Percentiles rank a stretch among this genome's conserved stretches.
phyloP scores from a whole-genome alignment of 2,329 filamentous ascomycete species.

The Calonectria pseudoturangicola region DNA sequence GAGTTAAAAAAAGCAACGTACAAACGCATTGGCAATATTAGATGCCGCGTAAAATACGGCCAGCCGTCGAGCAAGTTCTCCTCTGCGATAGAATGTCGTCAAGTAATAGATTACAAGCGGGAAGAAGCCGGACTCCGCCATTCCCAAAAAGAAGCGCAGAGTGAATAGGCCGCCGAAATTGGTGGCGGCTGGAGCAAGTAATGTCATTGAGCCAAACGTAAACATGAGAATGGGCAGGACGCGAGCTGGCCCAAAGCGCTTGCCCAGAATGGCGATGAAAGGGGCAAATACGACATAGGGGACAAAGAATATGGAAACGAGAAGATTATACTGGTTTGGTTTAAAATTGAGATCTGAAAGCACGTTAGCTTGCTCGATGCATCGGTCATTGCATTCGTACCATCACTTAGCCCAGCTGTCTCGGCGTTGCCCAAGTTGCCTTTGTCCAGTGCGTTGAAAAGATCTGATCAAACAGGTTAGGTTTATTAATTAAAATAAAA shows the following conservation, averaged over 20 bases:
- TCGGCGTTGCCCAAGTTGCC: conserved; percentile 72
- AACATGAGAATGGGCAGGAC: conserved; percentile 63
- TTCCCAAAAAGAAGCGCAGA: conserved; percentile 63
- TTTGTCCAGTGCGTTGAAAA: conserved; percentile 69
- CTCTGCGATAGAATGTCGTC: conserved; percentile 75
- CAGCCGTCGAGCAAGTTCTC: conserved; percentile 76
- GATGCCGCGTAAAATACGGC: conserved; percentile 75
- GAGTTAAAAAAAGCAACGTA: neutral
- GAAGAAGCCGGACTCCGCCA: conserved; percentile 69
- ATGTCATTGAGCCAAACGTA: conserved; percentile 65
- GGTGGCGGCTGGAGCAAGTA: conserved; percentile 65
- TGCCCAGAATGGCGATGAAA: conserved; percentile 68
- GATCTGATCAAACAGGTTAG: conserved; percentile 49
- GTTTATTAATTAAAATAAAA: neutral
- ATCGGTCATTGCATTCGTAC: conserved; percentile 54
- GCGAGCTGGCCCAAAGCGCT: conserved; percentile 61
- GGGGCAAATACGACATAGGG: conserved; percentile 69
- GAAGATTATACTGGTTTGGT: conserved; percentile 64
- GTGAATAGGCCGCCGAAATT: conserved; percentile 67
- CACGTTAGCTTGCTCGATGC: neutral
- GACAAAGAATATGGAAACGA: conserved; percentile 70
- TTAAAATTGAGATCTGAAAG: conserved; percentile 63
- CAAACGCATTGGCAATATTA: conserved; percentile 78
- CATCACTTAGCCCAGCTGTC: conserved; percentile 67
- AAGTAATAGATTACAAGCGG: conserved; percentile 66